Evolutionary conservation across 2,329 filamentous ascomycete species (phyloP), one percentile per base, ranked within the genome.

Genomic region (Scytalidium lignicola): DNA sequence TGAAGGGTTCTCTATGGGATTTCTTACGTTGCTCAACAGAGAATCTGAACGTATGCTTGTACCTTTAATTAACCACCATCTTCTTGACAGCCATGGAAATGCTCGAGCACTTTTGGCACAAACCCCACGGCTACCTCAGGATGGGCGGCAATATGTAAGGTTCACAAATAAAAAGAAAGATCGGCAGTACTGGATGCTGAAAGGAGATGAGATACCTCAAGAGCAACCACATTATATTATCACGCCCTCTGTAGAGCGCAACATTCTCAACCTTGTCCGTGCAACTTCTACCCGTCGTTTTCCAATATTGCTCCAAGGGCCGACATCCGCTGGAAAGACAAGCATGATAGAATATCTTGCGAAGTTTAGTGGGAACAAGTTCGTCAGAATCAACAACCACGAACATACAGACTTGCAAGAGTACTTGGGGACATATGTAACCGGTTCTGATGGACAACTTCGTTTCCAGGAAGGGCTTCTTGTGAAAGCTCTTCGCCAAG

Each of bases 281-380:
- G 95, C 93, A 2, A 90, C 90, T 15, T 97, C 92, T 0, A 99
- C 92, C 3, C 76, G 90, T 29, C 82, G 88, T 44, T 99, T 96
- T 65, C 95, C 93, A 1, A 89, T 99, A 44, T 76, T 99, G 9
- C 87, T 99, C 18, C 93, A 99, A 67, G 93, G 93, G 3, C 93
- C 95, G 12, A 99, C 93, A 0, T 99, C 95, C 4, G 88, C 92
- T 12, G 93, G 93, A 55, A 99, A 99, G 70, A 99, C 93, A 0
- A 97, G 92, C 68, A 99, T 99, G 93, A 95, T 99, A 40, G 92
- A 97, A 68, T 96, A 96, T 65, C 78, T 99, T 32, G 92, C 95
- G n/a, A 93, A 95, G 62, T 86, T 88, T 48, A 97, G 90, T 23
- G 93, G 95, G 3, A 96, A 99, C 65, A 93, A 88, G 62, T 99